Evolutionary conservation across 495 filamentous ascomycete genomes (phyloP).

Genomic region (Penicillium cataractarum): DNA sequence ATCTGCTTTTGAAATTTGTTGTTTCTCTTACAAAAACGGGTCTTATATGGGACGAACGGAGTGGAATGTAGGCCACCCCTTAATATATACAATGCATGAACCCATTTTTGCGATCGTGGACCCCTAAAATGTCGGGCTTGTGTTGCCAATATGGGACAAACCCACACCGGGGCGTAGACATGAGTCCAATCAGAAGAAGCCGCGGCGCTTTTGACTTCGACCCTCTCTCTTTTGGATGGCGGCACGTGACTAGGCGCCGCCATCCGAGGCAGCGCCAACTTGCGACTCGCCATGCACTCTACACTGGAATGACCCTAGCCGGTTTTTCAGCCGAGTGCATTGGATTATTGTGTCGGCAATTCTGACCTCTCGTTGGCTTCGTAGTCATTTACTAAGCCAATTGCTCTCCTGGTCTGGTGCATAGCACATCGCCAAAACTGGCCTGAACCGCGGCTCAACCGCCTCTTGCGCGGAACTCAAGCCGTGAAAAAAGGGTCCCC

Average conservation of each 20-base stretch:
- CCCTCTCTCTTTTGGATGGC: neutral
- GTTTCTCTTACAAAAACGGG: neutral
- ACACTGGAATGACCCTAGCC: neutral
- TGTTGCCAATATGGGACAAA: neutral
- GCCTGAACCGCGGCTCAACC: neutral
- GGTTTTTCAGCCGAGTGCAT: neutral
- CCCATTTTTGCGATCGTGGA: neutral
- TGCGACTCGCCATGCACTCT: conserved; percentile 2
- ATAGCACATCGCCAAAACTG: neutral
- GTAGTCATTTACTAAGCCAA: neutral
- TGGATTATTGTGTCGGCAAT: neutral
- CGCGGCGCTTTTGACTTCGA: conserved; percentile 4
- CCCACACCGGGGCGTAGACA: neutral
- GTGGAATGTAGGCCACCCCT: neutral
- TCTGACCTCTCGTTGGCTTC: neutral
- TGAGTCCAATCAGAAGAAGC: conserved; percentile 5
- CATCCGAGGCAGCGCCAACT: conserved; percentile 5
- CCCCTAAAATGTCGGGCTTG: conserved; percentile 1
- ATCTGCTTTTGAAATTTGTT: neutral
- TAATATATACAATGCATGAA: conserved; percentile 5
- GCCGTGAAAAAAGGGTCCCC: neutral
- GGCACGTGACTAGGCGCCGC: conserved; percentile 11
- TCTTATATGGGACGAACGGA: neutral
- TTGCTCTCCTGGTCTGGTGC: neutral
- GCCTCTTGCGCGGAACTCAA: conserved; percentile 1